phyloP scores from a whole-genome alignment of 2,329 filamentous ascomycete genomes.

The Arthroderma uncinatum region DNA sequence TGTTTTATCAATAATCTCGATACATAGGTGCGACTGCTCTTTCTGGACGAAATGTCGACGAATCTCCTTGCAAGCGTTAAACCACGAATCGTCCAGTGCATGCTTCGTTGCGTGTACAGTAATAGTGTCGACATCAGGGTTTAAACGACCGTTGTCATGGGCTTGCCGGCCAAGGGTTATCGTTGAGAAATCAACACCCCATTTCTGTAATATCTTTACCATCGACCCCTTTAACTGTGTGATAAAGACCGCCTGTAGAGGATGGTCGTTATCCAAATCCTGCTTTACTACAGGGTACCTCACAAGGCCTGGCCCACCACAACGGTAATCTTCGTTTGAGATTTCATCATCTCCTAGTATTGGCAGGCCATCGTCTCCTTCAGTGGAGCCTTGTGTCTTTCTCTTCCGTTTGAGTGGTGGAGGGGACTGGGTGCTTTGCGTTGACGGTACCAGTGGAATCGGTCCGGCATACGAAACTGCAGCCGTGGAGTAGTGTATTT shows the following conservation, averaged over 20 bases:
- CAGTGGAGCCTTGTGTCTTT: background rate
- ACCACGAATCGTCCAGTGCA: background rate
- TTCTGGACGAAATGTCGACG: background rate
- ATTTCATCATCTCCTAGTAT: background rate
- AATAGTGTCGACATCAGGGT: background rate
- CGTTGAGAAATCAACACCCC: background rate
- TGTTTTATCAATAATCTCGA: background rate
- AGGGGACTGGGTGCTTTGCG: too few relatives aligned
- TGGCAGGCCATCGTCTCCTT: background rate
- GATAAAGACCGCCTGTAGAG: background rate
- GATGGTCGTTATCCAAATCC: background rate
- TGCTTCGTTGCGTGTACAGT: background rate
- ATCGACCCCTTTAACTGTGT: background rate
- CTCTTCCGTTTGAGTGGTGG: background rate
- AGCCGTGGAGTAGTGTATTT: background rate
- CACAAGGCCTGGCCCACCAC: background rate
- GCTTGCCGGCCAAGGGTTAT: background rate
- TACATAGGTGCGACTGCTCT: background rate
- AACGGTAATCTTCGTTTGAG: background rate
- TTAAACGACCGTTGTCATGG: background rate
- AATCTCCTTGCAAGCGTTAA: background rate
- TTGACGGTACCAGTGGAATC: background rate
- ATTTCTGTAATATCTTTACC: background rate
- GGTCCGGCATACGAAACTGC: background rate
- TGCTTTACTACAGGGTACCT: background rate